These are phyloP conservation scores for Candida insectalens DNA, from an alignment of 805 yeast species.

Conservation along the genomic window DNA sequence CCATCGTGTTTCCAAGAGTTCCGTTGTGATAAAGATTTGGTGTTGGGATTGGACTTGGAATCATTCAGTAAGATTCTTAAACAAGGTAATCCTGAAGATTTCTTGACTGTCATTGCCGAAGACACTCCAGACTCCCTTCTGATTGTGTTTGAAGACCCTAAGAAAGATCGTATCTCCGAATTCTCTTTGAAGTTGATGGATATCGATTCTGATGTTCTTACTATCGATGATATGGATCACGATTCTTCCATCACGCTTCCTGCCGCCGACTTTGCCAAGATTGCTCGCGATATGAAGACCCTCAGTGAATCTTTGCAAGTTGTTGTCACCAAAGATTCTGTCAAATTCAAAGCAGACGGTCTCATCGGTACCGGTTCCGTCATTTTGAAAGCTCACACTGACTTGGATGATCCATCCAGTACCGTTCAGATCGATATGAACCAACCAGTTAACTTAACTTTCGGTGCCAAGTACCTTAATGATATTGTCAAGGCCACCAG, in stretches of 20 bases:
- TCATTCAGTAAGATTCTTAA: conserved; percentile 82
- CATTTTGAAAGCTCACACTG: conserved; percentile 73
- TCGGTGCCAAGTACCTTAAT: conserved; percentile 83
- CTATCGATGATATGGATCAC: conserved; percentile 89
- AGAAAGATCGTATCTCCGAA: conserved; percentile 86
- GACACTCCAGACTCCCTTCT: conserved; percentile 61
- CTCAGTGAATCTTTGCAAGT: conserved; percentile 83
- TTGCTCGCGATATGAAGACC: conserved; percentile 78
- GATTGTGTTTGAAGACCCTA: conserved; percentile 83
- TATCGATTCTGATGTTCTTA: conserved; percentile 88
- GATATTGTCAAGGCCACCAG: conserved; percentile 90
- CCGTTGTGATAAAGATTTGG: conserved; percentile 91
- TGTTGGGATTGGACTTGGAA: conserved; percentile 83
- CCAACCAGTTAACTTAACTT: conserved; percentile 80
- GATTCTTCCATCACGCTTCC: conserved; percentile 85
- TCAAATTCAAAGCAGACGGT: conserved; percentile 84
- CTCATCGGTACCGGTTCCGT: conserved; percentile 85
- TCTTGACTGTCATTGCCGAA: conserved; percentile 81
- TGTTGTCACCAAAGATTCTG: conserved; percentile 83
- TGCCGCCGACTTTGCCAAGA: conserved; percentile 77
- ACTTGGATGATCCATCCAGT: conserved; percentile 72
- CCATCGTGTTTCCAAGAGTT: conserved; percentile 82
- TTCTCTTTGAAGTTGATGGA: conserved; percentile 90
- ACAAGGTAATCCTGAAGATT: conserved; percentile 86
- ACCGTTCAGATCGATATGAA: conserved; percentile 68